phyloP scores from a whole-genome alignment of 495 filamentous ascomycete genomes.

The Talaromyces adpressus region DNA sequence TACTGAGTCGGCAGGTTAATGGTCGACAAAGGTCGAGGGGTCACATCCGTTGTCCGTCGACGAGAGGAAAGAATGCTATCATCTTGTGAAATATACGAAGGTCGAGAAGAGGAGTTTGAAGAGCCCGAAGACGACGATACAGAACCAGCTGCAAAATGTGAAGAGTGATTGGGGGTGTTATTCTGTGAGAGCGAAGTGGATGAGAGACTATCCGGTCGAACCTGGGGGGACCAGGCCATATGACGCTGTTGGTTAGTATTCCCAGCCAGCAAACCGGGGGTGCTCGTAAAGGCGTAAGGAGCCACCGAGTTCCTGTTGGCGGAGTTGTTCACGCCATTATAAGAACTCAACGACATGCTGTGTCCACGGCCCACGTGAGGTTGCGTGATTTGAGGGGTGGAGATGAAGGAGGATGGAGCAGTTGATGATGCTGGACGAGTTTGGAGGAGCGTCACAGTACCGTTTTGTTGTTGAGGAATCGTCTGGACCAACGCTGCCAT shows the following conservation, averaged over 20 bases:
- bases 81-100: conserved; percentile 38
- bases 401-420: conserved; percentile 38
- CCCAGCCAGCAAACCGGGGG: conserved; percentile 55
- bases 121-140: conserved; percentile 49
- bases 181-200: conserved; percentile 46
- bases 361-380: conserved; percentile 47
- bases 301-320: conserved; percentile 47
- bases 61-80: conserved; percentile 41
- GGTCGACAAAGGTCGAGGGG: conserved; percentile 44
- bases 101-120: conserved; percentile 30
- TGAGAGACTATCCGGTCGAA: conserved; percentile 59
- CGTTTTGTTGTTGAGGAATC: conserved; percentile 76
- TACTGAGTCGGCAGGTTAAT: conserved; percentile 41
- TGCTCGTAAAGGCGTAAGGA: conserved; percentile 78
- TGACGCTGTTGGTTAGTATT: conserved; percentile 49
- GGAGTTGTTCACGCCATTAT: conserved; percentile 60
- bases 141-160: conserved; percentile 56
- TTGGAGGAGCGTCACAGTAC: conserved; percentile 72
- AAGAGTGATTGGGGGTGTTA: conserved; percentile 39
- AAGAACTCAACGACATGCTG: conserved; percentile 59
- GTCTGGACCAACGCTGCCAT: conserved; percentile 94
- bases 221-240: conserved; percentile 47
- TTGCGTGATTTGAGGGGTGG: conserved; percentile 37
- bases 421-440: conserved; percentile 67
- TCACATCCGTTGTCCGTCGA: conserved; percentile 26